Percentiles rank a stretch among this genome's conserved stretches.
These are phyloP conservation scores for Penstemon newberryi DNA, from an alignment of 257 asterid species.

Conservation along the genomic window DNA sequence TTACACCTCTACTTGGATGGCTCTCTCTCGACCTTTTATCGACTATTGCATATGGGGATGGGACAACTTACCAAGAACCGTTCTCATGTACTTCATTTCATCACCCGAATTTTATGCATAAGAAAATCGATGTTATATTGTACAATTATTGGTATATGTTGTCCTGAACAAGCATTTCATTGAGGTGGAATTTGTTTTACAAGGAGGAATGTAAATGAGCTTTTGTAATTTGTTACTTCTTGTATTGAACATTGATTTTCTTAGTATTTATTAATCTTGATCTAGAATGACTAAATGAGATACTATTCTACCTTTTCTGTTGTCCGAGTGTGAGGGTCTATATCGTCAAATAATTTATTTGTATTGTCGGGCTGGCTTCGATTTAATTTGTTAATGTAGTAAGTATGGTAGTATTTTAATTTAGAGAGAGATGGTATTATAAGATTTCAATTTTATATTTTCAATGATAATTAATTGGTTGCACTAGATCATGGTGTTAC, in stretches of 20 bases:
- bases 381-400: too few relatives aligned
- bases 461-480: too few relatives aligned
- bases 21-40: slow-evolving; percentile 14
- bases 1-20: background rate
- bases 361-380: too few relatives aligned
- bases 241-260: slow-evolving; percentile 25
- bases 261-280: slow-evolving; percentile 21
- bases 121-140: background rate
- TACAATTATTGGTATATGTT: slow-evolving; percentile 14
- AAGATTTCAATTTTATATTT: too few relatives aligned
- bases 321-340: too few relatives aligned
- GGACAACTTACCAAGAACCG: slow-evolving; percentile 92
- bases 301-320: background rate
- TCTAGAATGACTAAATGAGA: slow-evolving; percentile 14
- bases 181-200: slow-evolving; percentile 19
- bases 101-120: slow-evolving; percentile 58
- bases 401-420: too few relatives aligned
- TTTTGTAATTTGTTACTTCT: slow-evolving; percentile 18
- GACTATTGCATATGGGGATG: slow-evolving; percentile 98
- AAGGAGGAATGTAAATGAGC: slow-evolving; percentile 13
- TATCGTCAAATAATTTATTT: too few relatives aligned
- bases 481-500: too few relatives aligned
- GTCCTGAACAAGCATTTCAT: slow-evolving; percentile 20
- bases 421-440: too few relatives aligned
- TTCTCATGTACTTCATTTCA: slow-evolving; percentile 90